Percentiles rank a stretch among this genome's conserved stretches.
Conservation (phyloP, 371 early-diverging fungal genomes). For the Catenaria anguillulae region DNA sequence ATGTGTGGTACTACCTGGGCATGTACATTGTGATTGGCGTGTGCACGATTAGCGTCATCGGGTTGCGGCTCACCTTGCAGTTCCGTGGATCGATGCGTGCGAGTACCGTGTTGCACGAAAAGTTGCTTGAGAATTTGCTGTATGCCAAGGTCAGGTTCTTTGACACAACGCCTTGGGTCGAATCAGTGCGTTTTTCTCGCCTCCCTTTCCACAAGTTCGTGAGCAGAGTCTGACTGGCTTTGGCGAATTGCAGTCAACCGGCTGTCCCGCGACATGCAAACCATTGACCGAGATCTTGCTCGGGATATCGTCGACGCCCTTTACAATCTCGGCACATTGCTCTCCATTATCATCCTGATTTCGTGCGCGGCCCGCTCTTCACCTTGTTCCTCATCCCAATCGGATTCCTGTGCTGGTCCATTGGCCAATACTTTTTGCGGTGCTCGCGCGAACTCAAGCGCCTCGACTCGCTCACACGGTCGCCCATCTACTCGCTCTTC, state of each 20-base stretch:
- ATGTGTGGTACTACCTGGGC: neutral
- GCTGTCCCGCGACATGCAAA: slow-evolving; percentile 60
- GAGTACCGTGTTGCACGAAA: neutral
- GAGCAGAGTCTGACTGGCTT: too few species aligned
- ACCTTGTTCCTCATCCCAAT: neutral
- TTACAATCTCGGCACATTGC: neutral
- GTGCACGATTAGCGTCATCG: neutral
- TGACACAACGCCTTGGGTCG: slow-evolving; percentile 67
- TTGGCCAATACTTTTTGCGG: slow-evolving; percentile 26
- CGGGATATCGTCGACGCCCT: neutral
- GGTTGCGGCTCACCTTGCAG: neutral
- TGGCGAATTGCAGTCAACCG: slow-evolving; percentile 42
- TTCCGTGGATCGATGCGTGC: slow-evolving; percentile 1
- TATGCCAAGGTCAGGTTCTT: slow-evolving; percentile 67
- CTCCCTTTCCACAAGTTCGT: too few species aligned
- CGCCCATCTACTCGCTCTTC: slow-evolving; percentile 26
- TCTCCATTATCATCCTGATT: neutral
- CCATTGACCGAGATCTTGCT: slow-evolving; percentile 29
- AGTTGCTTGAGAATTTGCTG: slow-evolving; percentile 24
- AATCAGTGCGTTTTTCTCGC: neutral
- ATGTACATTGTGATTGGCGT: neutral
- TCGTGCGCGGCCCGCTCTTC: neutral
- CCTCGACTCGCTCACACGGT: slow-evolving; percentile 30
- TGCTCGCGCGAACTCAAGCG: slow-evolving; percentile 37
- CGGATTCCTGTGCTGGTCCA: neutral